Conservation (phyloP, 139 green algal genomes). For the Spirogloea muscicola region DNA sequence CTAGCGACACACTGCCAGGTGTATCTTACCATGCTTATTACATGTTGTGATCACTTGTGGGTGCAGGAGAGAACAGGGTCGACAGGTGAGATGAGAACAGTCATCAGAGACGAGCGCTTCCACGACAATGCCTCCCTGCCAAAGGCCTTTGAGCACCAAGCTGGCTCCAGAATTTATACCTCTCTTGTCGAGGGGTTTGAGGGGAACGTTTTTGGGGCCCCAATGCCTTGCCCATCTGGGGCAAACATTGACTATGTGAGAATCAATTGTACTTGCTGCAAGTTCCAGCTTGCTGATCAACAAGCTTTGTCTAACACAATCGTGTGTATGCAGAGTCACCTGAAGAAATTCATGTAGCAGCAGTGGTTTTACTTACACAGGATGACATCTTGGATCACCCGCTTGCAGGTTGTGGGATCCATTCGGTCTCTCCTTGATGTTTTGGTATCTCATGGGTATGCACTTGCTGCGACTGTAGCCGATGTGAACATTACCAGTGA, state of each 20-base stretch:
- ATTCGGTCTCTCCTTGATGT: no score
- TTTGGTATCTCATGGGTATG: no score
- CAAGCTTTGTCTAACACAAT: neutral
- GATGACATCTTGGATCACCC: no score
- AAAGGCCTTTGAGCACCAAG: slow-evolving; percentile 12
- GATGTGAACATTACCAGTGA: neutral
- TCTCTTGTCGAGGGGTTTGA: slow-evolving; percentile 17
- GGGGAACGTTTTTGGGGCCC: neutral
- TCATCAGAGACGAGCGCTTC: neutral
- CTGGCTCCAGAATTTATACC: slow-evolving; percentile 1
- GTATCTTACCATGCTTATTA: neutral
- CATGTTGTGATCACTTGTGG: neutral
- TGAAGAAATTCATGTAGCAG: neutral
- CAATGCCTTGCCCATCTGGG: neutral
- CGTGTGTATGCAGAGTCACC: neutral
- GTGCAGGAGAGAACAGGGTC: slow-evolving; percentile 13
- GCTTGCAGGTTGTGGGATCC: no score
- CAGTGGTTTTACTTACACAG: neutral
- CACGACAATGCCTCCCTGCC: slow-evolving; percentile 10
- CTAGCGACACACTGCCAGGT: no score
- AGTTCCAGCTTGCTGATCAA: neutral
- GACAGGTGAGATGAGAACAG: neutral
- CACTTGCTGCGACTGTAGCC: no score
- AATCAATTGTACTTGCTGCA: neutral
- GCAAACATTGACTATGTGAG: slow-evolving; percentile 11